These are phyloP conservation scores for Globisporangium lucens DNA, from an alignment of 352 stramenopile species.

Conservation along the genomic window DNA sequence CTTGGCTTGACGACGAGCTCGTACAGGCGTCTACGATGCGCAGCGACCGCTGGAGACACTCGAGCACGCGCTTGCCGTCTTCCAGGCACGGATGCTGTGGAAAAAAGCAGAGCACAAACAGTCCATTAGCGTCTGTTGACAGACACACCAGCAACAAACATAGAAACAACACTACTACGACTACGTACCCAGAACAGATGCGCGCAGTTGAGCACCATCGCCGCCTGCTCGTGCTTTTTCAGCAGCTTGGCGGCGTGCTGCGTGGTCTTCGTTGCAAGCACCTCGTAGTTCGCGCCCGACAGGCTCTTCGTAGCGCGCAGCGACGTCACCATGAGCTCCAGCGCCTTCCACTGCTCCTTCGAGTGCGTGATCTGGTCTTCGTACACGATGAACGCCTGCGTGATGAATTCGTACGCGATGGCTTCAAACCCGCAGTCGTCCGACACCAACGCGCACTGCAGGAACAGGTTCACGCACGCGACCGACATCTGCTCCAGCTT, in stretches of 20 bases:
- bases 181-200: constrained; percentile 94
- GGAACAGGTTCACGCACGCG: constrained; percentile 91
- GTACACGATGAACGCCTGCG: constrained; percentile 95
- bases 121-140: neutral
- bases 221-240: constrained; percentile 96
- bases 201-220: constrained; percentile 93
- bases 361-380: constrained; percentile 95
- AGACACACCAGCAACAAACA: neutral
- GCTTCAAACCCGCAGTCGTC: constrained; percentile 81
- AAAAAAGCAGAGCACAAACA: constrained; percentile 6
- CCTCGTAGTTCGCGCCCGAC: constrained; percentile 90
- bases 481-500: constrained; percentile 73
- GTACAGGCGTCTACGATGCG: constrained; percentile 93
- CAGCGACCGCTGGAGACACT: constrained; percentile 96
- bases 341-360: constrained; percentile 83
- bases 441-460: constrained; percentile 91
- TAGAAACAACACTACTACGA: too few relatives aligned
- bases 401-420: constrained; percentile 97
- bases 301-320: constrained; percentile 81
- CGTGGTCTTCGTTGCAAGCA: constrained; percentile 95
- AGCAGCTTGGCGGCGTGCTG: constrained; percentile 96
- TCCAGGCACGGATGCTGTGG: constrained; percentile 66
- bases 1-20: constrained; percentile 72
- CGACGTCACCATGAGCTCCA: constrained; percentile 89
- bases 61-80: constrained; percentile 93